These are phyloP conservation scores for Blastosporella zonata DNA, from an alignment of 1,284 basidiomycete genomes.

Conservation along the genomic window DNA sequence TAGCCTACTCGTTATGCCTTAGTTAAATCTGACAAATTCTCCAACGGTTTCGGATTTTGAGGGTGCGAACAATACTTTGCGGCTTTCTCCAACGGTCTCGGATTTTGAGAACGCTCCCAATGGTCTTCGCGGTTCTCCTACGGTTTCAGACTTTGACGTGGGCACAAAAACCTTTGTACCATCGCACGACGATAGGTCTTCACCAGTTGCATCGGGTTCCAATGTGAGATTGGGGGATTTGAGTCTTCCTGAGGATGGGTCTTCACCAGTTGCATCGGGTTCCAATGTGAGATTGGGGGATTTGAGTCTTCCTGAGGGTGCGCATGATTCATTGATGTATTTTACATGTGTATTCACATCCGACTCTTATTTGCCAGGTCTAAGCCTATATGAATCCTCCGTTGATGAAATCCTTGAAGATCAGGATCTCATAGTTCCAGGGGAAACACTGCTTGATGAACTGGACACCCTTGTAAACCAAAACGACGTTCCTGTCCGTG, in stretches of 20 bases:
- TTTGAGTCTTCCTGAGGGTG: conserved; percentile 1
- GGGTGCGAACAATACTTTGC: conserved; percentile 12
- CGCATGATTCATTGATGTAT: not conserved
- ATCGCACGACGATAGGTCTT: conserved; percentile 7
- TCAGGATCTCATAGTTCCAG: conserved; percentile 32
- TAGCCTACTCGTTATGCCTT: not conserved
- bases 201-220: conserved; percentile 15
- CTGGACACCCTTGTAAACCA: conserved; percentile 26
- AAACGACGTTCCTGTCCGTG: conserved; percentile 47
- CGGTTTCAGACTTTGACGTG: conserved; percentile 1
- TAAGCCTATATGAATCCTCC: conserved; percentile 19
- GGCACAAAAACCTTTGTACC: not conserved
- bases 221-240: conserved; percentile 14
- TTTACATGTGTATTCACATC: not conserved
- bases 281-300: conserved; percentile 17
- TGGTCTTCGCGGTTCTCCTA: conserved; percentile 2
- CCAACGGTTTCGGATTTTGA: conserved; percentile 31
- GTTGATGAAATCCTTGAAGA: conserved; percentile 37
- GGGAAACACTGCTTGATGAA: conserved; percentile 29
- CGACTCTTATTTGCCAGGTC: conserved; percentile 3
- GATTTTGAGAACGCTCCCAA: conserved; percentile 10
- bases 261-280: conserved; percentile 11
- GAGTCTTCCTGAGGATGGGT: conserved; percentile 1
- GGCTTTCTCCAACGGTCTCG: conserved; percentile 13
- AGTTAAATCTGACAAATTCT: conserved; percentile 17